A percentile compares a stretch with the other conserved stretches of the same genome.
phyloP scores from a whole-genome alignment of 176 grass and related monocot species.

The Pharus latifolius region DNA sequence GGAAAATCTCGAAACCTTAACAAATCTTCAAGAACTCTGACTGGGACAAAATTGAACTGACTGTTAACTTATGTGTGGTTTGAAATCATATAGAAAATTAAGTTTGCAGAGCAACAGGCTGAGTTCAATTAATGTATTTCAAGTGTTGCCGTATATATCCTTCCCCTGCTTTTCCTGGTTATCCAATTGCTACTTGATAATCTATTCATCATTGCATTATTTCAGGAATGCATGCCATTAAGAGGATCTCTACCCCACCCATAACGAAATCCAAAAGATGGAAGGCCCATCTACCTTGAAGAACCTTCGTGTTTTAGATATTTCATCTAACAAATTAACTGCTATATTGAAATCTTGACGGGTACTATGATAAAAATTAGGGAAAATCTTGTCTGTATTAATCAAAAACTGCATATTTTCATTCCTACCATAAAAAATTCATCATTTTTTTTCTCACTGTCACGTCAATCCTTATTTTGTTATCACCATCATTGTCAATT shows the following conservation, averaged over 20 bases:
- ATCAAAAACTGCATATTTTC: too few relatives aligned
- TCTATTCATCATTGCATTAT: slow-evolving; percentile 2
- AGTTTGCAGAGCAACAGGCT: slow-evolving; percentile 95
- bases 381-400: too few relatives aligned
- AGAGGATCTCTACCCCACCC: slow-evolving; percentile 90
- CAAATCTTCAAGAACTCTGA: slow-evolving; percentile 81
- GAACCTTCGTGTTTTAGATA: slow-evolving; percentile 78
- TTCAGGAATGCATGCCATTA: slow-evolving; percentile 65
- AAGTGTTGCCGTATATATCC: slow-evolving; percentile 36
- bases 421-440: too few relatives aligned
- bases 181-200: background rate
- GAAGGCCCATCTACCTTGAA: slow-evolving; percentile 76
- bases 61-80: slow-evolving; percentile 76
- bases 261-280: slow-evolving; percentile 95
- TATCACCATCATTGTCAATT: too few relatives aligned
- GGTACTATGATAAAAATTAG: too few relatives aligned
- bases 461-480: too few relatives aligned
- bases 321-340: slow-evolving; percentile 89
- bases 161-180: background rate
- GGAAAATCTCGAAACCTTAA: slow-evolving; percentile 81
- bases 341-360: slow-evolving; percentile 67
- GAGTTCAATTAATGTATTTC: slow-evolving; percentile 66
- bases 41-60: slow-evolving; percentile 77
- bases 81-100: slow-evolving; percentile 80
- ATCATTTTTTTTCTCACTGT: too few relatives aligned